Evolutionary conservation across 805 yeast species (phyloP).

Genomic region (Lachancea nothofagi): DNA sequence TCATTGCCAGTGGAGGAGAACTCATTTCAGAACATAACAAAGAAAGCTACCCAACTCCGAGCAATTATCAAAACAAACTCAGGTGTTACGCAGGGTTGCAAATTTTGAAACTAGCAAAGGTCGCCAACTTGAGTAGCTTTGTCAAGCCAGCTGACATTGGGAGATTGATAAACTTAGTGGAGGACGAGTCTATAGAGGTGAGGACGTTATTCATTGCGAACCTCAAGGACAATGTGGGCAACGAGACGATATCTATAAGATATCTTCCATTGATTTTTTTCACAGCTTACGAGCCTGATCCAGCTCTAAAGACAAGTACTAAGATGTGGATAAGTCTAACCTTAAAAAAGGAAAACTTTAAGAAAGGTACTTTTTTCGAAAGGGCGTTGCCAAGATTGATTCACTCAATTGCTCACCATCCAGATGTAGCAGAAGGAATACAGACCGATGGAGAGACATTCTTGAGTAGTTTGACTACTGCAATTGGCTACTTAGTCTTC

Average conservation of each 20-base stretch:
- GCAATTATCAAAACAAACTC: slow-evolving; percentile 50
- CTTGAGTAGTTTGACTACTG: slow-evolving; percentile 46
- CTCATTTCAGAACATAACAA: slow-evolving; percentile 43
- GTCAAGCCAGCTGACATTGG: slow-evolving; percentile 49
- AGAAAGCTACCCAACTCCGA: slow-evolving; percentile 56
- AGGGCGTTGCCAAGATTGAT: slow-evolving; percentile 60
- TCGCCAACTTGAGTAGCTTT: slow-evolving; percentile 45
- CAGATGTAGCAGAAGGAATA: slow-evolving; percentile 46
- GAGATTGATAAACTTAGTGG: slow-evolving; percentile 52
- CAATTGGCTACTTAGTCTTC: slow-evolving; percentile 54
- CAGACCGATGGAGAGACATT: slow-evolving; percentile 29
- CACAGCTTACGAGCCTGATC: slow-evolving; percentile 69
- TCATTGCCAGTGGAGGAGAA: slow-evolving; percentile 76
- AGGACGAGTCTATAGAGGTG: slow-evolving; percentile 59
- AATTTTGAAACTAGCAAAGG: slow-evolving; percentile 58
- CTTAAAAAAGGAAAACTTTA: slow-evolving; percentile 31
- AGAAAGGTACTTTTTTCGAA: slow-evolving; percentile 52
- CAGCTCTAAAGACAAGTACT: slow-evolving; percentile 42
- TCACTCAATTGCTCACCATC: slow-evolving; percentile 68
- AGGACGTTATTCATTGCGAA: slow-evolving; percentile 46
- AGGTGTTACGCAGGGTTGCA: slow-evolving; percentile 63
- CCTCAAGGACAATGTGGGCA: slow-evolving; percentile 47
- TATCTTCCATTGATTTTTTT: slow-evolving; percentile 66
- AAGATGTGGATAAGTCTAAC: slow-evolving; percentile 70
- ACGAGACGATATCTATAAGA: slow-evolving; percentile 52